phyloP scores from a whole-genome alignment of 2,329 filamentous ascomycete genomes.

The Camillea tinctor region DNA sequence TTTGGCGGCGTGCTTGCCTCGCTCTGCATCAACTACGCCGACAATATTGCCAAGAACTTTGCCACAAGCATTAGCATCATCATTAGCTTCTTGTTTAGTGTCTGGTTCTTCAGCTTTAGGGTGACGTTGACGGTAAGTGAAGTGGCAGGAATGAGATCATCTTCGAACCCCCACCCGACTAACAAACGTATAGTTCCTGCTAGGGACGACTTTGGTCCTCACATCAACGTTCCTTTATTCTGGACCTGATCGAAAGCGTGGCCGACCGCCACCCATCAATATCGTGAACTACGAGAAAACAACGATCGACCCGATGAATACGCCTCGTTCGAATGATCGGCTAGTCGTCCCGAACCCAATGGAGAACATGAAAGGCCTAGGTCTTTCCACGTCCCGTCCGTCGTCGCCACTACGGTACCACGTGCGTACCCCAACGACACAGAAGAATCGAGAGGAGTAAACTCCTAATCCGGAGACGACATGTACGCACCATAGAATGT shows the following conservation, averaged over 20 bases:
- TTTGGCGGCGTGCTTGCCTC: constrained; percentile 81
- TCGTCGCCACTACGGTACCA: constrained; percentile 33
- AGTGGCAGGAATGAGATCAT: background rate
- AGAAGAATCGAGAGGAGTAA: constrained; percentile 32
- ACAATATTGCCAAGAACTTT: constrained; percentile 93
- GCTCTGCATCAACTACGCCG: constrained; percentile 76
- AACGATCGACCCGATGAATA: constrained; percentile 47
- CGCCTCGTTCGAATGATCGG: constrained; percentile 28
- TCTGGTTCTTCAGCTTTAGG: constrained; percentile 80
- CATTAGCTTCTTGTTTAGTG: constrained; percentile 79
- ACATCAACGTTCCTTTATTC: constrained; percentile 85
- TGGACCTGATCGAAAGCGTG: constrained; percentile 57
- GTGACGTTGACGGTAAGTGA: constrained; percentile 68
- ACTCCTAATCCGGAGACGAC: background rate
- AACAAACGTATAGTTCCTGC: constrained; percentile 62
- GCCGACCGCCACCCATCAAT: constrained; percentile 63
- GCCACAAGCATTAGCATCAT: constrained; percentile 91
- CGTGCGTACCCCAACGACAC: constrained; percentile 24
- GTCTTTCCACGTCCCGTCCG: constrained; percentile 33
- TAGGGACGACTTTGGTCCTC: constrained; percentile 77
- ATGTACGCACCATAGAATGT: background rate
- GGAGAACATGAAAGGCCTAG: constrained; percentile 28
- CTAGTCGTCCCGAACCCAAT: constrained; percentile 32
- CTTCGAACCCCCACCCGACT: background rate
- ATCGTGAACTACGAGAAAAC: constrained; percentile 79